These are phyloP conservation scores for Talaromyces sp. DNA, from an alignment of 2,329 filamentous ascomycete genomes.

Conservation along the genomic window DNA sequence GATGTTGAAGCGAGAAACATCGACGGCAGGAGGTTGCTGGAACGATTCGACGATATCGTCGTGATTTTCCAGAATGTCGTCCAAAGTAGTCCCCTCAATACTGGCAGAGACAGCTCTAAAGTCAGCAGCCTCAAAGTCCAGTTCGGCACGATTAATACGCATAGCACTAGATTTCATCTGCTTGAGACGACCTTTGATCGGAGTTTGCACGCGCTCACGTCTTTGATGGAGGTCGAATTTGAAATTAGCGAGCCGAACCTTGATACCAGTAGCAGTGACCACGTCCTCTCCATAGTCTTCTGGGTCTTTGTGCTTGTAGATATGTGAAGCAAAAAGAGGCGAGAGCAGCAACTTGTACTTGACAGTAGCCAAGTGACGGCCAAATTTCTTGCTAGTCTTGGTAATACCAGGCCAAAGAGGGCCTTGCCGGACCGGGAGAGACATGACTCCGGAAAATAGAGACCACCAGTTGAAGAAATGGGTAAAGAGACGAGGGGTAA, in stretches of 20 bases:
- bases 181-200: conserved; percentile 72
- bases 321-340: conserved; percentile 89
- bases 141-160: conserved; percentile 90
- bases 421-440: conserved; percentile 89
- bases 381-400: conserved; percentile 98
- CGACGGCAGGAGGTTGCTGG: conserved; percentile 54
- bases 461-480: conserved; percentile 99
- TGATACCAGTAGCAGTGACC: conserved; percentile 92
- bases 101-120: conserved; percentile 89
- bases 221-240: conserved; percentile 95
- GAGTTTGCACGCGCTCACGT: conserved; percentile 83
- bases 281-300: conserved; percentile 77
- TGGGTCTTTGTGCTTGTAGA: conserved; percentile 96
- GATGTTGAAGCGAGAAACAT: conserved; percentile 86
- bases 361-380: conserved; percentile 93
- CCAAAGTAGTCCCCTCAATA: conserved; percentile 74
- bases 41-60: conserved; percentile 62
- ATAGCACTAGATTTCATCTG: conserved; percentile 84
- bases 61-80: conserved; percentile 63
- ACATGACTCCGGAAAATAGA: conserved; percentile 91
- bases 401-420: conserved; percentile 86
- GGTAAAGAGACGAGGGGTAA: conserved; percentile 93
- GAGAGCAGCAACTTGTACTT: conserved; percentile 95
- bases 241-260: conserved; percentile 92
- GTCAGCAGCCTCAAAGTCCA: conserved; percentile 89